Conservation (phyloP, 2,329 filamentous ascomycete genomes). For the Pseudocercospora eumusae region DNA sequence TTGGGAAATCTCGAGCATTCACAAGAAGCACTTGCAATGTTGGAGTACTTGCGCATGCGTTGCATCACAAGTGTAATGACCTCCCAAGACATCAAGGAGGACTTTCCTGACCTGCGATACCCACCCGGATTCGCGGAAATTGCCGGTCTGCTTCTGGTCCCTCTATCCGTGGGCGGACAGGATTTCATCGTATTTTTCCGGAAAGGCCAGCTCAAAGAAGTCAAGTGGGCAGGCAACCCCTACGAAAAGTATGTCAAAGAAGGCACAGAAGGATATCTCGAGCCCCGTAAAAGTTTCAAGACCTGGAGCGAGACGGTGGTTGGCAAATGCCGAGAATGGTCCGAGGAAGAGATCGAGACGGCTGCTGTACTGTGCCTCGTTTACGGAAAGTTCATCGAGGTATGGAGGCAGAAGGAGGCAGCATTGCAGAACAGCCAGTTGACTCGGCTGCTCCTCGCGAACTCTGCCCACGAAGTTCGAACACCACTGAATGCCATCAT, state of each 20-base stretch:
- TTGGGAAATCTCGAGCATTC: slow-evolving; percentile 72
- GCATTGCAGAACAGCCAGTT: slow-evolving; percentile 79
- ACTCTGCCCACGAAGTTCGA: slow-evolving; percentile 88
- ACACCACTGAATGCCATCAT: slow-evolving; percentile 92
- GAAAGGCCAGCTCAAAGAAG: slow-evolving; percentile 71
- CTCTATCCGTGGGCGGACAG: slow-evolving; percentile 69
- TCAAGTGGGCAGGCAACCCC: slow-evolving; percentile 84
- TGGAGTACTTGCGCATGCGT: slow-evolving; percentile 80
- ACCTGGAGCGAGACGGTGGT: slow-evolving; percentile 78
- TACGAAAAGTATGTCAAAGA: slow-evolving; percentile 76
- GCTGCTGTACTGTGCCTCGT: slow-evolving; percentile 84
- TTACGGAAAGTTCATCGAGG: slow-evolving; percentile 87
- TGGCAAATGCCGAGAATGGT: slow-evolving; percentile 84
- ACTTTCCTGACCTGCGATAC: slow-evolving; percentile 81
- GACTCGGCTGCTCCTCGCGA: slow-evolving; percentile 75
- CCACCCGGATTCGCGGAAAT: slow-evolving; percentile 75
- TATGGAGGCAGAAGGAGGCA: slow-evolving; percentile 88
- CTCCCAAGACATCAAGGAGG: slow-evolving; percentile 71
- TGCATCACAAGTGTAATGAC: slow-evolving; percentile 73
- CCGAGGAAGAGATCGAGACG: slow-evolving; percentile 84
- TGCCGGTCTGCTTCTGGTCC: slow-evolving; percentile 78
- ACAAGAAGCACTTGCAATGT: slow-evolving; percentile 78
- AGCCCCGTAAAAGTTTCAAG: slow-evolving; percentile 77
- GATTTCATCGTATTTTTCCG: slow-evolving; percentile 94
- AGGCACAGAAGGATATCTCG: slow-evolving; percentile 71